A percentile compares a stretch with the other conserved stretches of the same genome.
These are phyloP conservation scores for Scopulariopsis brevicaulis DNA, from an alignment of 2,329 filamentous ascomycete species.

Conservation along the genomic window DNA sequence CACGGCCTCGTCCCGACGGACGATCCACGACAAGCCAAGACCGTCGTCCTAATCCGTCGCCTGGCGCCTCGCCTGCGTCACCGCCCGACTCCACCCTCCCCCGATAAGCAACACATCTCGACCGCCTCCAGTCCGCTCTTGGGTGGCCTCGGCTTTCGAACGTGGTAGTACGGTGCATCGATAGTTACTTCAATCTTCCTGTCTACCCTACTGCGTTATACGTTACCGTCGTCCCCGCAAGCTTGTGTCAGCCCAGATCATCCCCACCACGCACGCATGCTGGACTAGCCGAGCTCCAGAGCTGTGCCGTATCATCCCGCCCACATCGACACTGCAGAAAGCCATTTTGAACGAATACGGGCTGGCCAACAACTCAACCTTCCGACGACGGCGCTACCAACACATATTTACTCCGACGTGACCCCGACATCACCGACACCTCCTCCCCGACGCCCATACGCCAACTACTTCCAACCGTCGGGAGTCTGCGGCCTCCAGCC, in stretches of 20 bases:
- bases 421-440: not conserved
- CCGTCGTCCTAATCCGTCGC: not conserved
- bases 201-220: not conserved
- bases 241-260: not conserved
- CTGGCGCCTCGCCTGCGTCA: not conserved
- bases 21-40: not conserved
- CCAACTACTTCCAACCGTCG: not conserved
- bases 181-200: not conserved
- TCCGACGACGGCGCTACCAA: not conserved
- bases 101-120: not conserved
- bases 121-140: not conserved
- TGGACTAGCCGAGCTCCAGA: not conserved
- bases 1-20: not conserved
- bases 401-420: not conserved
- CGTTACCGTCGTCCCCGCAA: not conserved
- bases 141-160: not conserved
- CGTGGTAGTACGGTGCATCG: not conserved
- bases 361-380: not conserved
- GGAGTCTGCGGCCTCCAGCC: conserved; percentile 4
- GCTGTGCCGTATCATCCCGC: not conserved
- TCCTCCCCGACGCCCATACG: not conserved
- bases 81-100: not conserved
- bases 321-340: not conserved
- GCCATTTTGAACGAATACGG: not conserved
- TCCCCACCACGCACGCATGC: not conserved